Percentiles rank a stretch among this genome's conserved stretches.
Conservation (phyloP, 2,329 filamentous ascomycete species). For the Kalaharituber pfeilii region DNA sequence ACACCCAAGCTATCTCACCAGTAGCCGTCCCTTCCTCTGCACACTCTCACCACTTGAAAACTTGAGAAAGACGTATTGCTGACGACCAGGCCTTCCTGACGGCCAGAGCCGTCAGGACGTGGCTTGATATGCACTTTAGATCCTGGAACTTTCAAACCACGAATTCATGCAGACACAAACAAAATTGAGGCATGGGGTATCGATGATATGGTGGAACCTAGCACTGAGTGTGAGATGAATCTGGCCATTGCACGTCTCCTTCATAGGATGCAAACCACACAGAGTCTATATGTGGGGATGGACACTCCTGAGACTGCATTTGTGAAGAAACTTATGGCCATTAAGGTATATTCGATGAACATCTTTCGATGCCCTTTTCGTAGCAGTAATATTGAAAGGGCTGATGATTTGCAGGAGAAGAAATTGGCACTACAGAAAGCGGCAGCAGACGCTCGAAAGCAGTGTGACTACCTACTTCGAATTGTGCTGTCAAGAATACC, state of each 20-base stretch:
- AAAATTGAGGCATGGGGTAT: slow-evolving; percentile 10
- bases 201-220: background rate
- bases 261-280: background rate
- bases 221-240: background rate
- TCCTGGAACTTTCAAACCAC: slow-evolving; percentile 3
- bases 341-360: too few species aligned
- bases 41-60: background rate
- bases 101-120: too few species aligned
- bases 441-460: background rate
- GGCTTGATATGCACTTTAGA: too few species aligned
- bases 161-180: background rate
- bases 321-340: slow-evolving; percentile 5
- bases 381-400: too few species aligned
- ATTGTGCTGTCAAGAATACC: slow-evolving; percentile 6
- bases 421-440: background rate
- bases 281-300: background rate
- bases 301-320: slow-evolving; percentile 6
- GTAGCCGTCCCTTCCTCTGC: too few species aligned
- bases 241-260: background rate
- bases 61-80: background rate
- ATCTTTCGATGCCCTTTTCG: too few species aligned
- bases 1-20: slow-evolving; percentile 1
- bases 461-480: slow-evolving; percentile 9
- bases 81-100: background rate
- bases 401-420: background rate